Evolutionary conservation across 495 filamentous ascomycete species (phyloP).

Genomic region (Penicillium samsonianum): DNA sequence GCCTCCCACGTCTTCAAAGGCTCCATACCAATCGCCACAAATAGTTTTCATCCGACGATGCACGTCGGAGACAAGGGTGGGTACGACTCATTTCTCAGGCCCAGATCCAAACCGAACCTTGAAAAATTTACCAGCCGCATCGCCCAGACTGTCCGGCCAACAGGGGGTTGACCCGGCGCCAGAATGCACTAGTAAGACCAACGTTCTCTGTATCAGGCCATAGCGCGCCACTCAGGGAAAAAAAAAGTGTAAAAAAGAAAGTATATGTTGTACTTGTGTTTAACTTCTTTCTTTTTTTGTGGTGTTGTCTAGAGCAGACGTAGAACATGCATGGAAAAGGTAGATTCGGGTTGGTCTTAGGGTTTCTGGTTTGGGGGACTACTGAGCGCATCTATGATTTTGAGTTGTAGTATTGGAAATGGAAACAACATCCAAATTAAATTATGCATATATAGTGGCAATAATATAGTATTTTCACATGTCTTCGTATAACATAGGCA

Average conservation of each 20-base stretch:
- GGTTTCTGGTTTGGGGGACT: not conserved
- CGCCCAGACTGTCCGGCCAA: not conserved
- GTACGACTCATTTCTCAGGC: not conserved
- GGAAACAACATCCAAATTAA: not conserved
- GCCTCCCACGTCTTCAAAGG: constrained; percentile 4
- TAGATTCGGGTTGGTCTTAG: not conserved
- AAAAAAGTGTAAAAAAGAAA: not conserved
- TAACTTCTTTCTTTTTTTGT: constrained; percentile 2
- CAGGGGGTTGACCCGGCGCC: not conserved
- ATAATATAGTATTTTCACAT: not conserved
- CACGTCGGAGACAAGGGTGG: constrained; percentile 4
- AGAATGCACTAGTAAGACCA: constrained; percentile 4
- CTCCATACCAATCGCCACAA: not conserved
- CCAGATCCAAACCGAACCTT: constrained; percentile 3
- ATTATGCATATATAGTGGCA: not conserved
- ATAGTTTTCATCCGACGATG: constrained; percentile 9
- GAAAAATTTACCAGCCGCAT: constrained; percentile 1
- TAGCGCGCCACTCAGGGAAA: not conserved
- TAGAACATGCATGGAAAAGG: constrained; percentile 52
- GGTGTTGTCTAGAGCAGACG: constrained; percentile 34
- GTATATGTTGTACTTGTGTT: not conserved
- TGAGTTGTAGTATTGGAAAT: not conserved
- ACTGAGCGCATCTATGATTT: not conserved
- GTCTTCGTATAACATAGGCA: no score
- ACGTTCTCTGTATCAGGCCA: not conserved